Evolutionary conservation across 2,329 filamentous ascomycete genomes (phyloP), one percentile per base, ranked within the genome.

Genomic region (Neospermospora avenae): DNA sequence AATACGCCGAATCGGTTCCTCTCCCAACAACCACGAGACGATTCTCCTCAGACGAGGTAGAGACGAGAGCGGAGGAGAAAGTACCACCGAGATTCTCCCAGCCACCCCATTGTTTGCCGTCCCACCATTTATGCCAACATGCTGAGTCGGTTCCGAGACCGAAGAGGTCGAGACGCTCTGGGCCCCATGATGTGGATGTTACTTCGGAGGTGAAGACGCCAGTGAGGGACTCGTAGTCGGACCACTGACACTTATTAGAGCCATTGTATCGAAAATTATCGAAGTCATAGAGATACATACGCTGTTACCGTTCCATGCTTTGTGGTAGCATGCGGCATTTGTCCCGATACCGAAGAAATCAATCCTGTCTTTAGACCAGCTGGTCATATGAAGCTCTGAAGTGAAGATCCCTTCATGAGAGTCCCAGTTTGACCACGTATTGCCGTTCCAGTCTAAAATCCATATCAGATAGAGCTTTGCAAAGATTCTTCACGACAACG

Each of bases 281-380:
- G 37, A 16, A 4, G n/a, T 5, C 6, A n/a, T 6, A 4, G 16
- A 42, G 14, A n/a, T 11, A 41, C 31, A 3, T 41, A 49, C 55
- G 13, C 39, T 39, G 7, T 31, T 49, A n/a, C 58, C 61, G 51
- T 61, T 25, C 55, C 56, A 63, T 51, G 28, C 53, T 42, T 59
- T 56, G 22, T 63, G 61, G 35, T 59, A 63, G 22, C 44, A 39
- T 11, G 55, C 55, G n/a, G 22, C 25, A n/a, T 61, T 46, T 1
- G 46, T 57, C 1, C 61, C 61, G 1, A 56, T 22, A 13, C 61
- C 61, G 22, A 63, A 61, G 41, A 41, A 48, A 49, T 61, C 64
- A 34, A 68, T 60, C 22, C 65, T 63, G 14, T 64, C 60, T 20
- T 53, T 44, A 11, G 31, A 59, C 67, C 66, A 69, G 37, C 65